phyloP scores from a whole-genome alignment of 495 filamentous ascomycete species.

The Lepraria neglecta region DNA sequence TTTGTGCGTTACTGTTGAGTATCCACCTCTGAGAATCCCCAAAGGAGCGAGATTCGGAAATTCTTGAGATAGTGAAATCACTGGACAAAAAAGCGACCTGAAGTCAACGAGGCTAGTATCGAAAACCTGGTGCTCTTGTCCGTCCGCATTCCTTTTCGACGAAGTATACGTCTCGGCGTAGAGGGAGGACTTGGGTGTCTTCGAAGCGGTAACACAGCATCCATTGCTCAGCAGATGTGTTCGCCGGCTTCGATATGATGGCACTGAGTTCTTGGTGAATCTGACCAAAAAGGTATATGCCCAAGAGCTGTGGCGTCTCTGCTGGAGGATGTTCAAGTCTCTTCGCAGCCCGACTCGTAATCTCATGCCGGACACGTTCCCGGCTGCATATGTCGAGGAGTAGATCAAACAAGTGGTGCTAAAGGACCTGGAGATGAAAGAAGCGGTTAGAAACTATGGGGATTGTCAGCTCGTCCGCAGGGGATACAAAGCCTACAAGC shows the following conservation, averaged over 20 bases:
- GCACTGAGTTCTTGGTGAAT: not conserved
- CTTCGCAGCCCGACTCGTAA: no score
- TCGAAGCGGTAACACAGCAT: conserved; percentile 1
- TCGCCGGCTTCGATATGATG: conserved; percentile 1
- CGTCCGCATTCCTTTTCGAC: not conserved
- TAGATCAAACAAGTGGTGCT: no score
- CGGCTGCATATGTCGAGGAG: no score
- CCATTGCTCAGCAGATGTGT: not conserved
- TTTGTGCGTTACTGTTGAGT: no score
- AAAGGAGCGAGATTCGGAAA: no score
- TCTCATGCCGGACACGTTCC: no score
- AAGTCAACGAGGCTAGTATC: conserved; percentile 2
- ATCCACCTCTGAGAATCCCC: no score
- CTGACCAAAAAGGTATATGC: not conserved
- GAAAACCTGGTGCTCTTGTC: not conserved
- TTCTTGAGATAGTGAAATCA: not conserved
- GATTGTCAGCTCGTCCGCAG: no score
- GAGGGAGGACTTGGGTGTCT: not conserved
- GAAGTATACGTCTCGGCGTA: not conserved
- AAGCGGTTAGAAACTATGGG: no score
- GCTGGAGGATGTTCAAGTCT: no score
- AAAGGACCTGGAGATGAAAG: no score
- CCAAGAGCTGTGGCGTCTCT: not conserved
- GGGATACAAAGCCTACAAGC: no score
- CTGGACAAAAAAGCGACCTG: not conserved